Base-by-base conservation (phyloP, 345 rosid genomes). In the Psidium friedrichsthalianum region DNA sequence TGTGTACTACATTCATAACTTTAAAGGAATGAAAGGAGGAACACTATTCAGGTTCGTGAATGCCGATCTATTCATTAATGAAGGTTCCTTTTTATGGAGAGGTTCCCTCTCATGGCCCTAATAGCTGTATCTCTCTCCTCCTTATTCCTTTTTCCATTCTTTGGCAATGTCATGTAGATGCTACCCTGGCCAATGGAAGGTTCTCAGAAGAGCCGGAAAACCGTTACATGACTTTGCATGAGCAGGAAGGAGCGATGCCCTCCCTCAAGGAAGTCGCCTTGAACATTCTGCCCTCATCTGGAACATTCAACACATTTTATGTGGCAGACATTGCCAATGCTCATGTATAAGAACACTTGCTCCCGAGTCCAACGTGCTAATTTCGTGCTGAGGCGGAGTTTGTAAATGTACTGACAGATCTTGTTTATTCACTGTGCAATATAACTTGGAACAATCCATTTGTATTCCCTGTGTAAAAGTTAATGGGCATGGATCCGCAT, bases 121-220 rank as follows among this genome's bases (percentile, higher is more conserved):
- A 36, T 14, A 0, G 44, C 24, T 15, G 42, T 3, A 18, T 0
- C 9, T 64, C 44, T 54, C 49, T 56, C 11, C 24, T 32, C 29
- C 13, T 47, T 18, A 8, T 40, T 40, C 6, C 9, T 47, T 5
- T 64, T 8, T 49, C 21, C 13, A 2, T 80, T 42, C 29, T 2
- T 15, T 18, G 5, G 57, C 29, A 84, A 4, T 5, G 11, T 84
- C 80, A 16, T 16, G 11, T 51, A 96, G 99, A 90, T 91, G 99
- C 89, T 96, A 96, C 83, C 99, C 98, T 21, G 98, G 97, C 56
- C 93, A 94, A n/a, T 96, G 99, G 98, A 93, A 93, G 92, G 98
- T 96, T 74, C 89, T 96, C 5, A 91, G 94, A 86, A 92, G 87
- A 89, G 90, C 86, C 78, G 87, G 92, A 64, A 64, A 88, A 93